Base-by-base conservation (phyloP, 768 basidiomycete species). In the Phanerochaete carnosa region DNA sequence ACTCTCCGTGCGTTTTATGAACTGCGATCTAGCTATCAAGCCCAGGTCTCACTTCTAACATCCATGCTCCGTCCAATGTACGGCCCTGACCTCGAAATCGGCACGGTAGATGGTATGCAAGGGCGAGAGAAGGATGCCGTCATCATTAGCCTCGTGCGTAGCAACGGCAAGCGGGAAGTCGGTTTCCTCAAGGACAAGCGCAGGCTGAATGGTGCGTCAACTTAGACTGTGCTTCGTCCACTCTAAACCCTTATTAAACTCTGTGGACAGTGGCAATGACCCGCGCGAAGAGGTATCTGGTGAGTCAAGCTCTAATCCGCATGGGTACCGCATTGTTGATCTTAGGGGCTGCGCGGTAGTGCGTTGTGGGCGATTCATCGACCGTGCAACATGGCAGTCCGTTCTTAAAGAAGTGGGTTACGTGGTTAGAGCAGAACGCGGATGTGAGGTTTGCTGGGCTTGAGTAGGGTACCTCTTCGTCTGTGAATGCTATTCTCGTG, bases 21-120 rank as follows among this genome's bases (percentile, higher is more conserved):
- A 23, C 26, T 28, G 43, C 2, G 5, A 5, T 22, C 11, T 49
- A 92, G 91, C 53, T 96, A 99, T 74, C 94, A 97, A 77, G 92
- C 95, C 0, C 97, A 99, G 73, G 95, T 98, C 3, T 84, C 89
- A 2, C 80, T 95, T 1, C 78, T 98, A 39, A 84, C 92, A 0
- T 86, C 89, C 0, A 76, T 94, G 45, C 76, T 99, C 22, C 85
- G 89, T 25, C 86, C 89, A 0, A 70, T 76, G n/a, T 81, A 90
- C 66, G 90, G 89, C 0, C 72, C 78, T 0, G 76, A 77, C 26
- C 80, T 98, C 0, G 95, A 98, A 65, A 93, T 97, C 46, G 97
- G 95, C 1, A 93, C 90, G 0, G 95, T 98, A 0, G 97, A 98
- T 69, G 94, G 95, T 0, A 92, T 98, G 88, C 97, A 99, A 77